Percentiles rank a stretch among this genome's conserved stretches.
Evolutionary conservation across 768 basidiomycete genomes (phyloP).

Genomic region (Boletus patriciae): DNA sequence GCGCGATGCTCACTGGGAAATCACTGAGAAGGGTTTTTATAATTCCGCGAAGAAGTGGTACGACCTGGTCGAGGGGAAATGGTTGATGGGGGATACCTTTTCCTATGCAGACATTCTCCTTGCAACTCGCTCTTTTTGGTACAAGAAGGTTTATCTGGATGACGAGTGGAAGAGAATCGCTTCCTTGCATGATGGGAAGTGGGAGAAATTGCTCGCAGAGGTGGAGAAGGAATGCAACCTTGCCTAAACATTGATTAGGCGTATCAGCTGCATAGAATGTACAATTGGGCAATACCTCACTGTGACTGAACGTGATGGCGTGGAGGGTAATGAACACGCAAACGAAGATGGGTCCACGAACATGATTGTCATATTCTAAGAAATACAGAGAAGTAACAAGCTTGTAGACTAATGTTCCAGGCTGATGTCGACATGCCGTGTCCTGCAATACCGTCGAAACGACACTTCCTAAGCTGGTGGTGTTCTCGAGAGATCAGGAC

Average conservation of each 20-base stretch:
- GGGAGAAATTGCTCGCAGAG: constrained; percentile 24
- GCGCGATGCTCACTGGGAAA: constrained; percentile 31
- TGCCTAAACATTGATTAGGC: neutral
- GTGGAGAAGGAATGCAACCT: constrained; percentile 29
- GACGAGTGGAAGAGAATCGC: constrained; percentile 31
- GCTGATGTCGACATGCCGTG: constrained; percentile 62
- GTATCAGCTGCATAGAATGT: neutral
- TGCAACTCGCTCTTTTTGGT: constrained; percentile 13
- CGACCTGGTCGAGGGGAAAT: constrained; percentile 26
- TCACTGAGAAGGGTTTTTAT: constrained; percentile 14
- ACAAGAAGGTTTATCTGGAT: constrained; percentile 18
- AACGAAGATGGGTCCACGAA: neutral
- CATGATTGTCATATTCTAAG: neutral
- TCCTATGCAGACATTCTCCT: constrained; percentile 35
- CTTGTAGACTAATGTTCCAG: constrained; percentile 43
- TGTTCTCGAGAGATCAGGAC: constrained; percentile 58
- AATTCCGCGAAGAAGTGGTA: constrained; percentile 19
- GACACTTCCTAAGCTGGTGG: constrained; percentile 66
- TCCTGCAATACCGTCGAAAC: constrained; percentile 50
- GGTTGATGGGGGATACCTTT: constrained; percentile 32
- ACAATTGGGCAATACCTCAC: neutral
- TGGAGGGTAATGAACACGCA: neutral
- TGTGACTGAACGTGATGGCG: neutral
- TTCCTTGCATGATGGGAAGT: constrained; percentile 28
- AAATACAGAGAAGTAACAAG: neutral